These are phyloP conservation scores for Aspergillus taichungensis DNA, from an alignment of 495 filamentous ascomycete genomes.

Conservation along the genomic window DNA sequence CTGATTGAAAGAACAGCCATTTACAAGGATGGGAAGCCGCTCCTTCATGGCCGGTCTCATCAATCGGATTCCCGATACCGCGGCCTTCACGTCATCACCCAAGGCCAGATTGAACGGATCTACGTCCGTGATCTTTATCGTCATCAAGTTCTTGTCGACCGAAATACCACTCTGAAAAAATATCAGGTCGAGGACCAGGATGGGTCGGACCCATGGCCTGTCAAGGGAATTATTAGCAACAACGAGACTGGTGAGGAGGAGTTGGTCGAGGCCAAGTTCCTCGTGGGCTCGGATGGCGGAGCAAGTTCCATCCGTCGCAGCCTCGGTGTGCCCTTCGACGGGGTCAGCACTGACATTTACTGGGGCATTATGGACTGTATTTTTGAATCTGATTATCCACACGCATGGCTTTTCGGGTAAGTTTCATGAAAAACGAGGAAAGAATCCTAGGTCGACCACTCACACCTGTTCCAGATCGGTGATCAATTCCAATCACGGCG, in stretches of 20 bases:
- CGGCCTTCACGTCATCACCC: slow-evolving; percentile 30
- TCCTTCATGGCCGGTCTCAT: slow-evolving; percentile 19
- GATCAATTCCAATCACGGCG: slow-evolving; percentile 22
- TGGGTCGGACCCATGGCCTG: neutral
- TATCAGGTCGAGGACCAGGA: neutral
- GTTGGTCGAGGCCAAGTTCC: slow-evolving; percentile 15
- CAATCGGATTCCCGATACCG: slow-evolving; percentile 26
- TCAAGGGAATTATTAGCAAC: neutral
- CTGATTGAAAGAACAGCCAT: slow-evolving; percentile 28
- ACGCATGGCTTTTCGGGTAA: slow-evolving; percentile 27
- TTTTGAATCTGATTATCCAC: slow-evolving; percentile 28
- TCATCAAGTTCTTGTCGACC: slow-evolving; percentile 24
- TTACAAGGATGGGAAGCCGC: slow-evolving; percentile 21
- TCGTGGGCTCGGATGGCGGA: slow-evolving; percentile 29
- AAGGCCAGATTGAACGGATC: slow-evolving; percentile 30
- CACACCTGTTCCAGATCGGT: no score
- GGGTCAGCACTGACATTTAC: slow-evolving; percentile 29
- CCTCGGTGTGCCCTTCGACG: slow-evolving; percentile 27
- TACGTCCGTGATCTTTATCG: slow-evolving; percentile 27
- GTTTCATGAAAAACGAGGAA: no score
- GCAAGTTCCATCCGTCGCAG: slow-evolving; percentile 20
- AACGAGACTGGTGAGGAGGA: neutral
- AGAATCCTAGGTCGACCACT: no score
- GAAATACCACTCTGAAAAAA: slow-evolving; percentile 13
- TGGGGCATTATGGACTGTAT: slow-evolving; percentile 34